Evolutionary conservation across 2,329 filamentous ascomycete species (phyloP), one percentile per base, ranked within the genome.

Genomic region (Venturia pyrina): DNA sequence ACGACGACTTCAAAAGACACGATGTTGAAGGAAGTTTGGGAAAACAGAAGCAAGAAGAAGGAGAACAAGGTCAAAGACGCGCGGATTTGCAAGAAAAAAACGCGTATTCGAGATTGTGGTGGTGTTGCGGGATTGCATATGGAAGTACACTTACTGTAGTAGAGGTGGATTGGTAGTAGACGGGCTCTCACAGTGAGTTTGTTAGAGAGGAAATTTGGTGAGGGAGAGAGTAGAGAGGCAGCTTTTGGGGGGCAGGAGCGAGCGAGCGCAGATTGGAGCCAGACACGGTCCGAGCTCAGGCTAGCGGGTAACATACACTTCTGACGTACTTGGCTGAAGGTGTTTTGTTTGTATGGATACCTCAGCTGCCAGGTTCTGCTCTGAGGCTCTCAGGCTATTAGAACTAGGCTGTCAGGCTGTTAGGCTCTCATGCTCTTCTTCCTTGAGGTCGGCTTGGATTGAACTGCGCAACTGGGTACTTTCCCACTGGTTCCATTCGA

Each of bases 21-120:
- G 62, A 43, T 67, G 67, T 28, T 53, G 68, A 65, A 66, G 66
- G 68, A 66, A 75, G 75, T 73, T 68, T 74, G 73, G 68, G 13
- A 70, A 70, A 69, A 69, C n/a, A 65, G 50, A 67, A 66, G 65
- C 65, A 67, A 65, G 68, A 69, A 57, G 60, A 43, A 60, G 44
- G 21, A 57, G 41, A 62, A 57, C 19, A 56, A 70, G 66, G 61
- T 68, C 64, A 68, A 67, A 67, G 70, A 68, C 69, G 68, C 67
- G 69, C 50, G 66, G 53, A 70, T 46, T 62, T 53, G 62, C 63
- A 64, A 60, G 61, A 67, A 68, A 68, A 67, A 68, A 5, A 43
- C 37, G 43, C 66, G 66, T 62, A 64, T 65, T 53, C 57, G 65
- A 53, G 64, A 57, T 65, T 19, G 63, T 65, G 63, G 50, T 60